Base-by-base conservation (phyloP, 2,329 filamentous ascomycete species). In the Atkinsonella hypoxylon region DNA sequence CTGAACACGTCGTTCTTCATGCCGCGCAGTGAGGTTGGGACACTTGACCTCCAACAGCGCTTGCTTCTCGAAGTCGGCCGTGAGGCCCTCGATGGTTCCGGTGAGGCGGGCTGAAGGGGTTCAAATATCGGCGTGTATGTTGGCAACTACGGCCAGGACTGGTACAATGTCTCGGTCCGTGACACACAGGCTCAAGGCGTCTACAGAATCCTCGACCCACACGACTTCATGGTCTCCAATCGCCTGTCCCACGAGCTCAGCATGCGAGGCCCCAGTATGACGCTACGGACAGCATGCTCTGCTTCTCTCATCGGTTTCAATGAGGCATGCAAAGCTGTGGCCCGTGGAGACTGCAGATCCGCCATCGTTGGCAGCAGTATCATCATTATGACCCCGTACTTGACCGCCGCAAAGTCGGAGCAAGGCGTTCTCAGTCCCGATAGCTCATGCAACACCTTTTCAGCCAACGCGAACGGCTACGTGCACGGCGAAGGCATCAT, bases 401-500 rank as follows among this genome's bases (percentile, higher is more conserved):
- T 58, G 45, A 51, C 55, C 0, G 54, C 56, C 0, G 54, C 55
- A 17, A 61, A 70, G 58, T 58, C 60, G 2, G 60, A 66, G 36
- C 59, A 68, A 34, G 64, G 66, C 1, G 59, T 71, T 0, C 56
- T 74, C 4, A 67, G 65, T 3, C 57, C 61, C 1, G 57, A 61
- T 1, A 67, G 63, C 30, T 53, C 62, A 30, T 59, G 60, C 43
- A 59, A 64, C 46, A 62, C 62, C 1, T 75, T 72, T 52, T 72
- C 74, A 41, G 61, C 65, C 2, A 58, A 62, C 8, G 76, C 73
- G 0, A 64, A 75, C 49, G 77, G 77, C 0, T 79, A 77, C 51
- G 73, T 64, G 0, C 66, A 74, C 6, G 76, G 71, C 2, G 77
- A 80, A 53, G 76, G 70, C 5, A 57, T 72, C 13, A 68, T 59